Conservation (phyloP, 495 filamentous ascomycete species). For the Glarea lozoyensis region DNA sequence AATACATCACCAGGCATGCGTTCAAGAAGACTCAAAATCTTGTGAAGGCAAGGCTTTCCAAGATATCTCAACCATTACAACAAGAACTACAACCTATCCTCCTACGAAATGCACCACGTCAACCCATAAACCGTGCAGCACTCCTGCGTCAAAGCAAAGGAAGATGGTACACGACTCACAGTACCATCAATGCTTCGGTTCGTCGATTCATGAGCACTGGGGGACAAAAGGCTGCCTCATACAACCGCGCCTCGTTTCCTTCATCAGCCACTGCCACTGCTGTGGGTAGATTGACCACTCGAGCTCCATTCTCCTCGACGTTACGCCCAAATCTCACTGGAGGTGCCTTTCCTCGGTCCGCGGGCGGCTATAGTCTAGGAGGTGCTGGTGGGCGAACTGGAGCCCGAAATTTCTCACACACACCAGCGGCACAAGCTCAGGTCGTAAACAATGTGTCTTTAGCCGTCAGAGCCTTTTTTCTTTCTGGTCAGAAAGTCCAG, state of each 20-base stretch:
- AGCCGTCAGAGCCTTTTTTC: constrained; percentile 79
- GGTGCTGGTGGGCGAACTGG: constrained; percentile 57
- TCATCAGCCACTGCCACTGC: constrained; percentile 57
- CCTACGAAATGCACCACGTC: constrained; percentile 43
- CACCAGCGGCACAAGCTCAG: constrained; percentile 73
- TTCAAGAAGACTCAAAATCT: constrained; percentile 54
- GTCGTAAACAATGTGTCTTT: constrained; percentile 91
- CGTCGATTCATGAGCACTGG: constrained; percentile 54
- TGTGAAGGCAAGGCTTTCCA: constrained; percentile 52
- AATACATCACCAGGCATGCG: constrained; percentile 38
- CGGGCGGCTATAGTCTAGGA: constrained; percentile 75
- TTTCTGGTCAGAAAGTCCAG: constrained; percentile 78
- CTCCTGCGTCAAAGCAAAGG: constrained; percentile 61
- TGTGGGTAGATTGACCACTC: constrained; percentile 56
- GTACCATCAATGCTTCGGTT: constrained; percentile 45
- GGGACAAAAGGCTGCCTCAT: constrained; percentile 26
- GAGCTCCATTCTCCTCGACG: constrained; percentile 80
- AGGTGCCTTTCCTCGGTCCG: constrained; percentile 72
- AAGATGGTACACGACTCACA: constrained; percentile 64
- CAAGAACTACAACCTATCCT: constrained; percentile 39
- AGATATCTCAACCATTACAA: constrained; percentile 38
- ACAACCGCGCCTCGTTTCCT: constrained; percentile 56
- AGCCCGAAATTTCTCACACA: constrained; percentile 83
- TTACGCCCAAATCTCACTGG: constrained; percentile 90
- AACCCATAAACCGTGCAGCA: constrained; percentile 65